Percentiles rank a stretch among this genome's conserved stretches.
Evolutionary conservation across 192 early-diverging fungal genomes (phyloP).

Genomic region (Nowakowskiella sp.): DNA sequence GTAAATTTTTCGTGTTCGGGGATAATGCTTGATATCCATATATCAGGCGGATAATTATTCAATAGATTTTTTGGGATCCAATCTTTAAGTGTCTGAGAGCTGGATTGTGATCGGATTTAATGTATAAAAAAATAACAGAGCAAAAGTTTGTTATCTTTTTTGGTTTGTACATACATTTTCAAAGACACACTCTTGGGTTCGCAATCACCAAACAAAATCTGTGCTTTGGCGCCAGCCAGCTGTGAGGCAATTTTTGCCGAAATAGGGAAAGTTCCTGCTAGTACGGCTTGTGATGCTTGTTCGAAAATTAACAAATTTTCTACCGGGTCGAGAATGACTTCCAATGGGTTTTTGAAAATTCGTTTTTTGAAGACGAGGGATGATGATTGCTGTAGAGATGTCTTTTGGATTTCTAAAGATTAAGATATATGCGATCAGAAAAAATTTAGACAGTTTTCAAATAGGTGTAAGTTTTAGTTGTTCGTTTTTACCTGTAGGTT

Average conservation of each 20-base stretch:
- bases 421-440: background rate
- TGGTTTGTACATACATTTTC: conserved; percentile 22
- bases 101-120: conserved; percentile 13
- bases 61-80: conserved; percentile 31
- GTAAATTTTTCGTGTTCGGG: conserved; percentile 34
- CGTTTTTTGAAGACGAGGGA: conserved; percentile 38
- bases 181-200: conserved; percentile 11
- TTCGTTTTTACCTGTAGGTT: conserved; percentile 1
- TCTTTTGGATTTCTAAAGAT: conserved; percentile 12
- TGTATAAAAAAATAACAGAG: background rate
- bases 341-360: conserved; percentile 36
- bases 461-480: conserved; percentile 1
- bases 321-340: conserved; percentile 26
- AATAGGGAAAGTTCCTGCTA: conserved; percentile 37
- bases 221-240: conserved; percentile 39
- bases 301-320: conserved; percentile 36
- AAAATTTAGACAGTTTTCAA: background rate
- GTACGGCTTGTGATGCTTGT: conserved; percentile 40
- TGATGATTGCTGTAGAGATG: background rate
- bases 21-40: conserved; percentile 29
- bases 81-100: conserved; percentile 16
- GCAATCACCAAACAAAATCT: conserved; percentile 40
- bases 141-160: conserved; percentile 9
- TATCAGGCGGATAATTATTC: conserved; percentile 27
- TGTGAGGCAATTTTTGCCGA: conserved; percentile 29